Evolutionary conservation across 2,329 filamentous ascomycete species (phyloP).

Genomic region (Hortaea werneckii): DNA sequence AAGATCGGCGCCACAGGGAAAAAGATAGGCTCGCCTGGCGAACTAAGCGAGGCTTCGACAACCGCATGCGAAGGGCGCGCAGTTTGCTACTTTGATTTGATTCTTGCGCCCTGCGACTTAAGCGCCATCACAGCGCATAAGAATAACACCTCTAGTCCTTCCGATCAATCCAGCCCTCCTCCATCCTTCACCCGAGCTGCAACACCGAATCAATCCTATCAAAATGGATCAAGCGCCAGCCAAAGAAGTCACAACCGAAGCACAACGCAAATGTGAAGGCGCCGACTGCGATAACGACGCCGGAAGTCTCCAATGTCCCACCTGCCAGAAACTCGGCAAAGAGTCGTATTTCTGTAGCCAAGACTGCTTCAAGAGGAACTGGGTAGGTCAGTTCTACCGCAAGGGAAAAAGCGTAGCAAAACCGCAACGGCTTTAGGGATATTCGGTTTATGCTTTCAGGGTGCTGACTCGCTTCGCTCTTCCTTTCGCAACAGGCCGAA

Average conservation of each 20-base stretch:
- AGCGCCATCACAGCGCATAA: no score
- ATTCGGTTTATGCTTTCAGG: background rate
- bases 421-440: no score
- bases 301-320: constrained; percentile 81
- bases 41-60: no score
- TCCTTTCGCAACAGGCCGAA: constrained; percentile 31
- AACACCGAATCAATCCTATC: background rate
- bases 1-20: no score
- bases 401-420: no score
- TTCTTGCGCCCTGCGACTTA: no score
- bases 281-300: constrained; percentile 80
- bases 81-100: no score
- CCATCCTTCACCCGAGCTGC: no score
- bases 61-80: no score
- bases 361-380: constrained; percentile 97
- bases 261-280: constrained; percentile 65
- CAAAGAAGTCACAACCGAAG: constrained; percentile 25
- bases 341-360: constrained; percentile 97
- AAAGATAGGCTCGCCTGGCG: no score
- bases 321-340: constrained; percentile 80
- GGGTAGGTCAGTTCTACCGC: constrained; percentile 51
- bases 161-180: no score
- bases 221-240: constrained; percentile 17
- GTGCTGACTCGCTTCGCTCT: background rate
- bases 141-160: no score